Evolutionary conservation across 164 flowering plant species (phyloP).

Genomic region (Kalanchoe fedtschenkoi): DNA sequence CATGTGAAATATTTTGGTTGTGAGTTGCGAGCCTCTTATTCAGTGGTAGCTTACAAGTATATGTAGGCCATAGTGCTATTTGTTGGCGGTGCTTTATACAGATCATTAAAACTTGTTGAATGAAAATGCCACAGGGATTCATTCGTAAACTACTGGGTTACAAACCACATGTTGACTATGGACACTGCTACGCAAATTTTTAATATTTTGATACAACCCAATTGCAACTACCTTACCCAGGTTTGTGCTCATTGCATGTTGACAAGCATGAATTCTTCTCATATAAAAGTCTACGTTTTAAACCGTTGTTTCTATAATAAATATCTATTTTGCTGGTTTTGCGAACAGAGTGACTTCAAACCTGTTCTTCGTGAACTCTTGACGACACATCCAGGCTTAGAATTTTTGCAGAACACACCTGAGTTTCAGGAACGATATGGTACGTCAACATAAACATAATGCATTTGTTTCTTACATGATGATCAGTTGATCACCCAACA

Average conservation of each 20-base stretch:
- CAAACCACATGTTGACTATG: slow-evolving; percentile 49
- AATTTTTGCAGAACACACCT: slow-evolving; percentile 71
- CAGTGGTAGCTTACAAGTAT: background rate
- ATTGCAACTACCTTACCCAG: slow-evolving; percentile 47
- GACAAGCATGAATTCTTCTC: background rate
- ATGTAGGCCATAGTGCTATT: background rate
- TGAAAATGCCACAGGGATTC: slow-evolving; percentile 36
- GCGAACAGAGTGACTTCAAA: slow-evolving; percentile 56
- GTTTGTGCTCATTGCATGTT: slow-evolving; percentile 15
- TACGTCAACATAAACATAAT: slow-evolving; percentile 11
- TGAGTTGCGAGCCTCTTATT: background rate
- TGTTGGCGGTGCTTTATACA: background rate
- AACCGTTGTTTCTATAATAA: background rate
- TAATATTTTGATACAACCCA: slow-evolving; percentile 52
- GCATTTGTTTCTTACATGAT: background rate
- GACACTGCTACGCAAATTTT: slow-evolving; percentile 50
- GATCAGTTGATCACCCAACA: background rate
- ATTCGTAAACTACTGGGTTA: slow-evolving; percentile 58
- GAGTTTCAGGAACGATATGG: slow-evolving; percentile 88
- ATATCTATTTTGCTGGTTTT: background rate
- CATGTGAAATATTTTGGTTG: background rate
- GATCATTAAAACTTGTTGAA: background rate
- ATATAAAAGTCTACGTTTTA: background rate
- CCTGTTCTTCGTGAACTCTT: slow-evolving; percentile 66
- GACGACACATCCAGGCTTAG: slow-evolving; percentile 74